Percentiles rank a stretch among this genome's conserved stretches.
Evolutionary conservation across 331 rosid species (phyloP).

Genomic region (Cydonia oblonga): DNA sequence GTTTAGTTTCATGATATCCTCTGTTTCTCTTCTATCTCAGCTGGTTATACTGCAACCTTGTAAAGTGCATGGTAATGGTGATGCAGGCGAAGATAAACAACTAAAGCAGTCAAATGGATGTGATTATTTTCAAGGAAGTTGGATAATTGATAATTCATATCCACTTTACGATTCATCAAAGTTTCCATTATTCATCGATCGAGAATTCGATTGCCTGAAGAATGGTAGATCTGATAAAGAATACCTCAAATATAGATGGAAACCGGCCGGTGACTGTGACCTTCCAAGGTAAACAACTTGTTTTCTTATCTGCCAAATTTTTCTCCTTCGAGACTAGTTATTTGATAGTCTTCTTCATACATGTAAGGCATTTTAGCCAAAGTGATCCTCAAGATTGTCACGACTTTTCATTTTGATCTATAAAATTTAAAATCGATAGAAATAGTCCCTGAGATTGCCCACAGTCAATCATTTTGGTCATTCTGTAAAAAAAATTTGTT

Average conservation of each 20-base stretch:
- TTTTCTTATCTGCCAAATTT: background rate
- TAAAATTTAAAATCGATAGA: too few relatives aligned
- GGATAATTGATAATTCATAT: conserved; percentile 27
- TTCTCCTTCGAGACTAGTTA: too few relatives aligned
- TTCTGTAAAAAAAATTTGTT: too few relatives aligned
- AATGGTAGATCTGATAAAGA: conserved; percentile 27
- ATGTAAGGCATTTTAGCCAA: too few relatives aligned
- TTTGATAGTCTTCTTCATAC: too few relatives aligned
- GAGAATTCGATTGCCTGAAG: conserved; percentile 21
- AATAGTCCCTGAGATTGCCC: too few relatives aligned
- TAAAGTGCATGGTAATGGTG: background rate
- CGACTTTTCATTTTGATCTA: too few relatives aligned
- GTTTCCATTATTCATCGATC: conserved; percentile 28
- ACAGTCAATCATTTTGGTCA: too few relatives aligned
- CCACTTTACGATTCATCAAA: conserved; percentile 22
- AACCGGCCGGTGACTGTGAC: conserved; percentile 19
- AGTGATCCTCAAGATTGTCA: too few relatives aligned
- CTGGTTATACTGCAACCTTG: background rate
- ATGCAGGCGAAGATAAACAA: background rate
- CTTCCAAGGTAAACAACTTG: conserved; percentile 19
- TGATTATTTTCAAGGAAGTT: conserved; percentile 27
- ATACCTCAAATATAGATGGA: conserved; percentile 37
- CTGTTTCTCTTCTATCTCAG: background rate
- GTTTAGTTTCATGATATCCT: background rate
- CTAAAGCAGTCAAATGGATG: background rate